These are phyloP conservation scores for Nectriaceae sp. DNA, from an alignment of 2,329 filamentous ascomycete species.

Conservation along the genomic window DNA sequence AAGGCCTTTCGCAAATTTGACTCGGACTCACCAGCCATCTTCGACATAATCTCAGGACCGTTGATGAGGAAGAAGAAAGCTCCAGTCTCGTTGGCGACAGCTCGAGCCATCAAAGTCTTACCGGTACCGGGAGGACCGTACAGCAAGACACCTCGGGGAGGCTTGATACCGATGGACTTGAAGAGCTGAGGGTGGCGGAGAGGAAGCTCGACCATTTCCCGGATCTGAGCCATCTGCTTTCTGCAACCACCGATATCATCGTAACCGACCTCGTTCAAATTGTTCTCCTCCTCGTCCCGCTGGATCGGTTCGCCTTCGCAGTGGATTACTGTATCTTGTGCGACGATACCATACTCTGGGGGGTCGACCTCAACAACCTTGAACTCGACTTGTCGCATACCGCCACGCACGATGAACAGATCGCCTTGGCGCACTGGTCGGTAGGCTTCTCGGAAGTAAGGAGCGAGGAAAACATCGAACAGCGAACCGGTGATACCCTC, in stretches of 20 bases:
- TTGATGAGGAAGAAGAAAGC: conserved; percentile 99
- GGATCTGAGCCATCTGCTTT: conserved; percentile 99
- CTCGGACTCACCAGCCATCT: conserved; percentile 99
- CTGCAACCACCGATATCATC: conserved; percentile 99
- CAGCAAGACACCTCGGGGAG: conserved; percentile 94
- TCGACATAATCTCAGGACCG: conserved; percentile 99
- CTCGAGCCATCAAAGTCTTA: conserved; percentile 99
- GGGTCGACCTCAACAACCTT: conserved; percentile 99
- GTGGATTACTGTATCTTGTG: conserved; percentile 98
- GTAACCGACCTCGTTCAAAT: conserved; percentile 98
- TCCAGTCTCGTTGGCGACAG: conserved; percentile 97
- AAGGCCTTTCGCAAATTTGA: conserved; percentile 99
- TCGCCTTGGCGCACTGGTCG: conserved; percentile 96
- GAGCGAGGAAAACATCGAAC: conserved; percentile 98
- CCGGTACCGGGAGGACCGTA: conserved; percentile 97
- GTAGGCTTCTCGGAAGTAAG: conserved; percentile 99
- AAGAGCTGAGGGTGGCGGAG: conserved; percentile 97
- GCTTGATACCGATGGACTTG: conserved; percentile 99
- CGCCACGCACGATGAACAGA: conserved; percentile 94
- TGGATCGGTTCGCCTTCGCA: conserved; percentile 91
- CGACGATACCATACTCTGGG: conserved; percentile 97
- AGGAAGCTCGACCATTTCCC: conserved; percentile 96
- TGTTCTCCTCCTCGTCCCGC: conserved; percentile 98
- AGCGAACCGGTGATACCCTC: conserved; percentile 97
- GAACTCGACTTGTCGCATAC: conserved; percentile 99